phyloP scores from a whole-genome alignment of 2,329 filamentous ascomycete species.

The Ilyonectria destructans region DNA sequence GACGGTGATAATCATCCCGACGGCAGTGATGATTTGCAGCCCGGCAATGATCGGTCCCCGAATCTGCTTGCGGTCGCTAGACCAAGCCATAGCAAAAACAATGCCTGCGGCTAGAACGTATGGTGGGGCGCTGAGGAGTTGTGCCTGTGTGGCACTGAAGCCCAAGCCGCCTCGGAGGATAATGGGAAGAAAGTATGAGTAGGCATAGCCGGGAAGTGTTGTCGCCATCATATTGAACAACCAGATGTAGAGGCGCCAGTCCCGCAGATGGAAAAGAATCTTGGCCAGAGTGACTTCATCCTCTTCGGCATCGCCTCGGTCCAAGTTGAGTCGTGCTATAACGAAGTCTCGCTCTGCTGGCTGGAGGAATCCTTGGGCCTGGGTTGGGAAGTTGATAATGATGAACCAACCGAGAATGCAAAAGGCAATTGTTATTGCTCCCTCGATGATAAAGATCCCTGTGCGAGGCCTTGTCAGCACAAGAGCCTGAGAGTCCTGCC shows the following conservation, averaged over 20 bases:
- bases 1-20: constrained; percentile 24
- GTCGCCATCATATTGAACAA: constrained; percentile 26
- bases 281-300: constrained; percentile 6
- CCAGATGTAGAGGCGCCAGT: constrained; percentile 25
- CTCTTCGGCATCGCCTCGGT: constrained; percentile 27
- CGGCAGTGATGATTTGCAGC: constrained; percentile 12
- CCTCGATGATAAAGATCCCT: constrained; percentile 34
- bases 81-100: constrained; percentile 21
- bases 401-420: constrained; percentile 12
- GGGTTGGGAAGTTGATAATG: constrained; percentile 29
- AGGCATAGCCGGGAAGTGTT: constrained; percentile 22
- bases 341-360: constrained; percentile 17
- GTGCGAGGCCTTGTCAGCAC: not conserved
- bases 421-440: constrained; percentile 17
- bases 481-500: no score
- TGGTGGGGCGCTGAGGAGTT: constrained; percentile 29
- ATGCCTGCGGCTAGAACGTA: constrained; percentile 25
- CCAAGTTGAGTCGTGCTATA: constrained; percentile 12
- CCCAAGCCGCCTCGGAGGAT: constrained; percentile 30
- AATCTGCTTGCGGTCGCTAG: constrained; percentile 11
- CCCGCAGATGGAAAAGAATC: constrained; percentile 11
- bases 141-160: not conserved
- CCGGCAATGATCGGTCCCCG: constrained; percentile 22
- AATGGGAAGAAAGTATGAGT: constrained; percentile 27
- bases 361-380: constrained; percentile 18